A percentile compares a stretch with the other conserved stretches of the same genome.
Conservation (phyloP, 208 protist species). For the Acanthamoeba sp. region DNA sequence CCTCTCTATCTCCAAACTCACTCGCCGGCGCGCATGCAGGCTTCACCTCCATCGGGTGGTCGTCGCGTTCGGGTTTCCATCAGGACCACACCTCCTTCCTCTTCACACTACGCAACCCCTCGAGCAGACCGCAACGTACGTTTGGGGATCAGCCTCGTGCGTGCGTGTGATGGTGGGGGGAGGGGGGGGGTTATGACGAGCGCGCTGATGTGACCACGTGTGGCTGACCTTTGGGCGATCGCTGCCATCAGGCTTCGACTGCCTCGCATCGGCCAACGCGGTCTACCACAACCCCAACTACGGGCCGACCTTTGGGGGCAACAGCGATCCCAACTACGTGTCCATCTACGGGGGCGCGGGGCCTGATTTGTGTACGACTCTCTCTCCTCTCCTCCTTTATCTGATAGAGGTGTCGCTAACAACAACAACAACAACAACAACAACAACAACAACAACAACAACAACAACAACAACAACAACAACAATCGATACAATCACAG, state of each 20-base stretch:
- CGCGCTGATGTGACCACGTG: too few relatives aligned
- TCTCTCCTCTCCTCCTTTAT: background rate
- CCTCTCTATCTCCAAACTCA: background rate
- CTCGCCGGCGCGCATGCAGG: background rate
- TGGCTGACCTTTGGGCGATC: too few relatives aligned
- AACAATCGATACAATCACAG: background rate
- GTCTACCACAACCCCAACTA: conserved; percentile 66
- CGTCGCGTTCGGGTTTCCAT: conserved; percentile 45
- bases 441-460: too few relatives aligned
- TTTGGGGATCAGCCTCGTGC: too few relatives aligned
- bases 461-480: background rate
- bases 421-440: too few relatives aligned
- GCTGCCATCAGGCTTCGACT: background rate
- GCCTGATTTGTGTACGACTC: background rate
- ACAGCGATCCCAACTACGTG: conserved; percentile 47
- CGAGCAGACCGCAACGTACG: background rate
- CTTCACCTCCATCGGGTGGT: conserved; percentile 42
- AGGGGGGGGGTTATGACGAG: too few relatives aligned
- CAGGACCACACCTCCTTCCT: conserved; percentile 39
- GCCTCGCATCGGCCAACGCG: conserved; percentile 3
- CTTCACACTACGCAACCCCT: conserved; percentile 20
- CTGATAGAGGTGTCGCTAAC: too few relatives aligned
- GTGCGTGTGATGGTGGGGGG: too few relatives aligned
- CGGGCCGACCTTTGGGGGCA: conserved; percentile 32
- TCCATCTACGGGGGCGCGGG: conserved; percentile 17